These are phyloP conservation scores for Phyllosticta citrichinensis DNA, from an alignment of 2,329 filamentous ascomycete species.

Conservation along the genomic window DNA sequence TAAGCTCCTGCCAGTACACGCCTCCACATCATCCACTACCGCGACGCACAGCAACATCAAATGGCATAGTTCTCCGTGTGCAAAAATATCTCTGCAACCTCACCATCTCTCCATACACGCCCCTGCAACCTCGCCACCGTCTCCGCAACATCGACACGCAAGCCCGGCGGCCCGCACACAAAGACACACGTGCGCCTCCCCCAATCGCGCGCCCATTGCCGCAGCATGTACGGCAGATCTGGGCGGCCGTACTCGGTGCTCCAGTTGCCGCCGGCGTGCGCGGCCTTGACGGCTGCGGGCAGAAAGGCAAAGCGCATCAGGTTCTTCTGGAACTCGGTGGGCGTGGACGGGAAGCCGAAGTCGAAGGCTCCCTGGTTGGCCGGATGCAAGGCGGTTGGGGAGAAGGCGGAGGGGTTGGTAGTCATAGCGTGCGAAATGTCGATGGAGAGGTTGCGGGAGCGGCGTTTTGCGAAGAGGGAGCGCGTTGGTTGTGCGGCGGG, in stretches of 20 bases:
- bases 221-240: constrained; percentile 77
- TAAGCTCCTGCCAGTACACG: background rate
- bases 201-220: constrained; percentile 70
- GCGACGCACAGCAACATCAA: constrained; percentile 30
- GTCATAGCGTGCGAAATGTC: constrained; percentile 32
- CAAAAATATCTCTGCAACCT: constrained; percentile 81
- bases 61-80: constrained; percentile 94
- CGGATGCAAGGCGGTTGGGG: constrained; percentile 27
- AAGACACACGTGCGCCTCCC: constrained; percentile 80
- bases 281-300: constrained; percentile 37
- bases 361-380: constrained; percentile 28
- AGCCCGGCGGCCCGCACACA: constrained; percentile 79
- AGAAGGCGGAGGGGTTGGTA: constrained; percentile 25
- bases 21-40: background rate
- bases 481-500: background rate
- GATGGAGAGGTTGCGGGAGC: constrained; percentile 31
- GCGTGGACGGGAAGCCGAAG: constrained; percentile 68
- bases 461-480: constrained; percentile 31
- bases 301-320: constrained; percentile 86
- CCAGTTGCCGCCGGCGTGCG: constrained; percentile 54
- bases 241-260: constrained; percentile 86
- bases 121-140: constrained; percentile 75
- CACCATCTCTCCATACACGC: constrained; percentile 68
- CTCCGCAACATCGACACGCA: constrained; percentile 81
- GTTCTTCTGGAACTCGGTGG: constrained; percentile 79